These are phyloP conservation scores for Colletotrichum liriopes DNA, from an alignment of 2,329 filamentous ascomycete species.

Conservation along the genomic window DNA sequence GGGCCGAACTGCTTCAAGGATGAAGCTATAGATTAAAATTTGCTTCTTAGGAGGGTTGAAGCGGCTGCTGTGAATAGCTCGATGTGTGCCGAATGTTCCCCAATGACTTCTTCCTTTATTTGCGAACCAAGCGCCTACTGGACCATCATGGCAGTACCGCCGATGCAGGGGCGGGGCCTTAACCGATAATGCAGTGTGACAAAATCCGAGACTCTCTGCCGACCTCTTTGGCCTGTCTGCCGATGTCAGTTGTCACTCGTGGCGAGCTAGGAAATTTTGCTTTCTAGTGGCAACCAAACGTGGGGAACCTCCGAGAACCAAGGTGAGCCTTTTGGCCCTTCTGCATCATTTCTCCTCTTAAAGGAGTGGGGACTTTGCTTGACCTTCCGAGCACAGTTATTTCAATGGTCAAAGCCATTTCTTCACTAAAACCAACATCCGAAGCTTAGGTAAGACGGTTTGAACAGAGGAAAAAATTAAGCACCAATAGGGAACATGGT, in stretches of 20 bases:
- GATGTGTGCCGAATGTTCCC: no score
- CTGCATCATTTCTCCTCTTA: background rate
- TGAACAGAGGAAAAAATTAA: no score
- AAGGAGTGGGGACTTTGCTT: background rate
- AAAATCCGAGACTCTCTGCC: constrained; percentile 17
- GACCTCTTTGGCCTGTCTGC: constrained; percentile 6
- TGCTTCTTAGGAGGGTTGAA: background rate
- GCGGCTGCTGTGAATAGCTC: background rate
- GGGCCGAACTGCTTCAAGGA: background rate
- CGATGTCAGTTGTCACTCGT: constrained; percentile 4
- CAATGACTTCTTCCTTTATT: background rate
- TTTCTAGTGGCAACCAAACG: constrained; percentile 18
- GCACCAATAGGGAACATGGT: no score
- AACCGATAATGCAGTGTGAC: constrained; percentile 16
- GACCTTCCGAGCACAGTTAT: background rate
- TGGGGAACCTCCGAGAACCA: constrained; percentile 20
- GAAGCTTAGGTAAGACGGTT: background rate
- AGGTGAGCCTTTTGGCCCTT: background rate
- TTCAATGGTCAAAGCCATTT: background rate
- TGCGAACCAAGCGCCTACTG: background rate
- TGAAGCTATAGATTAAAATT: background rate
- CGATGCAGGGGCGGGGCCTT: background rate
- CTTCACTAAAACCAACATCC: background rate
- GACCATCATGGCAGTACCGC: background rate
- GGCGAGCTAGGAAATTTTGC: background rate